phyloP scores from a whole-genome alignment of 2,329 filamentous ascomycete species.

The Tolypocladium guangdongense region DNA sequence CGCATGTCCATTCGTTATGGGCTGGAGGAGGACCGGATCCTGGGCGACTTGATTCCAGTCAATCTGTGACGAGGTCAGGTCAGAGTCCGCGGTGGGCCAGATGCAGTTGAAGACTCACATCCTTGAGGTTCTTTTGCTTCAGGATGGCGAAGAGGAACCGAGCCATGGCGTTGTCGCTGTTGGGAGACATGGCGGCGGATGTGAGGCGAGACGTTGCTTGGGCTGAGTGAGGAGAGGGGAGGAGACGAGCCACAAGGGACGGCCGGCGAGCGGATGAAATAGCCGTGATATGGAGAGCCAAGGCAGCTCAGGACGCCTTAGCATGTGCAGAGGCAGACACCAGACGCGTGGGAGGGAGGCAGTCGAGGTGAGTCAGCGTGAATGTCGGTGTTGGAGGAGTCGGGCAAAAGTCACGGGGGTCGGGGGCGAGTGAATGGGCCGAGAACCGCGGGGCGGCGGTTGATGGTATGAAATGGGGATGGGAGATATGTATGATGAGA shows the following conservation, averaged over 20 bases:
- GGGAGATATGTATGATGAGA: too few relatives aligned
- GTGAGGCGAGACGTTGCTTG: not conserved
- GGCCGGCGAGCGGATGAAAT: not conserved
- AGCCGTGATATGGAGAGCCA: not conserved
- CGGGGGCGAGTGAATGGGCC: not conserved
- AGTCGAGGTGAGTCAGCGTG: not conserved
- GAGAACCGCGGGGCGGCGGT: not conserved
- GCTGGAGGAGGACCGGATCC: slow-evolving; percentile 40
- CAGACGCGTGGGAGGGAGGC: not conserved
- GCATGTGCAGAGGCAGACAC: not conserved
- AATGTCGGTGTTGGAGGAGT: not conserved
- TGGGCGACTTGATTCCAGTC: slow-evolving; percentile 48
- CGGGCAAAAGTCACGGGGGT: not conserved
- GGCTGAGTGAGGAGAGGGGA: not conserved
- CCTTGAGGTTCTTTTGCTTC: slow-evolving; percentile 48
- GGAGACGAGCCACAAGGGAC: not conserved
- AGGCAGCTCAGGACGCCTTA: not conserved
- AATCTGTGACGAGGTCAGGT: slow-evolving; percentile 28
- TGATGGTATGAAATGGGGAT: not conserved
- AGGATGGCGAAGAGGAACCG: slow-evolving; percentile 49
- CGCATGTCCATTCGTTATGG: slow-evolving; percentile 49
- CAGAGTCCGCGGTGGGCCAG: not conserved
- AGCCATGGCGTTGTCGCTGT: slow-evolving; percentile 45
- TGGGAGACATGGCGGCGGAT: slow-evolving; percentile 34
- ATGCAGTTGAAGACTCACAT: slow-evolving; percentile 32